Evolutionary conservation across 2,329 filamentous ascomycete species (phyloP).

Genomic region (Trichoderma oligosporum): DNA sequence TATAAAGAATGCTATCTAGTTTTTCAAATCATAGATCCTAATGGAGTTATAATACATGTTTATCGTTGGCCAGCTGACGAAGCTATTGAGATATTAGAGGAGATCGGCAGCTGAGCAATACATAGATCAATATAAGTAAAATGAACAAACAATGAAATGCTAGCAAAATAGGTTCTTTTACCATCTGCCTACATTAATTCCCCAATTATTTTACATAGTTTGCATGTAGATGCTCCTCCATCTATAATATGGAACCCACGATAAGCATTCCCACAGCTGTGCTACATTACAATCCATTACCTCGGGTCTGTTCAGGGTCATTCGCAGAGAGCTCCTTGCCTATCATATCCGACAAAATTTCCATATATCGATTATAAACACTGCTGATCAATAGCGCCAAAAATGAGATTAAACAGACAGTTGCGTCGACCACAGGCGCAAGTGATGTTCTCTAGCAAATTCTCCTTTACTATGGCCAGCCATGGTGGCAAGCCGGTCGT

Average conservation of each 20-base stretch:
- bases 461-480: background rate
- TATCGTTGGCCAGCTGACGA: background rate
- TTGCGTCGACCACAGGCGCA: background rate
- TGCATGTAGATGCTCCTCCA: constrained; percentile 3
- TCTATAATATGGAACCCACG: too few species aligned
- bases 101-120: too few species aligned
- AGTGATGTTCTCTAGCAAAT: background rate
- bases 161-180: too few species aligned
- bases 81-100: too few species aligned
- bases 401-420: background rate
- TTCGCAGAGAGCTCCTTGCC: background rate
- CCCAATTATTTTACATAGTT: too few species aligned
- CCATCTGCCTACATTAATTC: background rate
- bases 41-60: background rate
- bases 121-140: too few species aligned
- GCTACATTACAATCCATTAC: background rate
- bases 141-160: too few species aligned
- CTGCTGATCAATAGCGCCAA: background rate
- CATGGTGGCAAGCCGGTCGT: background rate
- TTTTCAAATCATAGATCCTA: background rate
- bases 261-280: background rate
- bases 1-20: background rate
- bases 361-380: background rate
- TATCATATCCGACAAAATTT: background rate
- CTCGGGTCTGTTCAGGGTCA: background rate